These are phyloP conservation scores for Globisporangium orthogonon DNA, from an alignment of 352 stramenopile genomes.

Conservation along the genomic window DNA sequence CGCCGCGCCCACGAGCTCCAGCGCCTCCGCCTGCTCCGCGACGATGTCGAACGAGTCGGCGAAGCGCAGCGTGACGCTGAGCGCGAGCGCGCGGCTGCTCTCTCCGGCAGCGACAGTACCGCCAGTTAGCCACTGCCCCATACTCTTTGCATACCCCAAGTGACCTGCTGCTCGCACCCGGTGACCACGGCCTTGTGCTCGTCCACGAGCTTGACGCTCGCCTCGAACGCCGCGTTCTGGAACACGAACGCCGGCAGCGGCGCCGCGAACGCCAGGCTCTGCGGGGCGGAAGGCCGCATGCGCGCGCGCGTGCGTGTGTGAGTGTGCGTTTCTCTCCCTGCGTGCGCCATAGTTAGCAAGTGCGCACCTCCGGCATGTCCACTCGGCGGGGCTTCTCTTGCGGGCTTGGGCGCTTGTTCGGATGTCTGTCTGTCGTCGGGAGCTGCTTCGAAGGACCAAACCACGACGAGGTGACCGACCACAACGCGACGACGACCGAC, in stretches of 20 bases:
- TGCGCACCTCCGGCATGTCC: not conserved
- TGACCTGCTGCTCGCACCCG: constrained; percentile 20
- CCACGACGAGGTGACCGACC: too few relatives aligned
- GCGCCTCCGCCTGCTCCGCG: constrained; percentile 44
- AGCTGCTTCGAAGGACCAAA: not conserved
- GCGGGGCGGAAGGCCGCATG: not conserved
- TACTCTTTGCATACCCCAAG: not conserved
- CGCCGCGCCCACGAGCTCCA: constrained; percentile 13
- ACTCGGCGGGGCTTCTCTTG: not conserved
- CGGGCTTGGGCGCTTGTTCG: not conserved
- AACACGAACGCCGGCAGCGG: constrained; percentile 58
- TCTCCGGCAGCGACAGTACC: too few relatives aligned
- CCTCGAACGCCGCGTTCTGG: constrained; percentile 49
- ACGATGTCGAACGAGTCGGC: constrained; percentile 77
- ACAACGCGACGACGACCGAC: too few relatives aligned
- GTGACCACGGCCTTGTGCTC: constrained; percentile 48
- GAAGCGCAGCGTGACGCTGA: constrained; percentile 60
- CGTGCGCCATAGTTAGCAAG: too few relatives aligned
- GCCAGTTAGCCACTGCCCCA: not conserved
- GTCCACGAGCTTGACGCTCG: constrained; percentile 55
- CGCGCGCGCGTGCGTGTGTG: not conserved
- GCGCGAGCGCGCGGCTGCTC: constrained; percentile 23
- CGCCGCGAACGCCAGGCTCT: constrained; percentile 56
- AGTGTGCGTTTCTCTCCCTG: too few relatives aligned
- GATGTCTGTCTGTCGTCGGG: not conserved